A percentile compares a stretch with the other conserved stretches of the same genome.
These are phyloP conservation scores for Amphibolis antarctica DNA, from an alignment of 106 monocot genomes.

Conservation along the genomic window DNA sequence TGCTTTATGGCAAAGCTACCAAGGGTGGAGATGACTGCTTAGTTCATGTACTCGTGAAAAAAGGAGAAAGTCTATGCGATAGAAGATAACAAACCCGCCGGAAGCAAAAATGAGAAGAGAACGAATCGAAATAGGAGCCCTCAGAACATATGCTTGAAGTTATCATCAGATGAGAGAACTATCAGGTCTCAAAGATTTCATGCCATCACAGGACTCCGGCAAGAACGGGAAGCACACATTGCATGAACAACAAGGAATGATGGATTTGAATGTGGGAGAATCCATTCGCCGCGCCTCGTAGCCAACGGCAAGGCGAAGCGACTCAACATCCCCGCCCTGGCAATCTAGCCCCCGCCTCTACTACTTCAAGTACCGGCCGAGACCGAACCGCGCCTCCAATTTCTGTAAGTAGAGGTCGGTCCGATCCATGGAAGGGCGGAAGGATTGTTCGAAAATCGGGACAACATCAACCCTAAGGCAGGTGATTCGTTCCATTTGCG, in stretches of 20 bases:
- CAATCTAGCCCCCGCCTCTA: conserved; percentile 25
- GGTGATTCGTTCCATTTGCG: too few species aligned
- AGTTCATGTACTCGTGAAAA: too few species aligned
- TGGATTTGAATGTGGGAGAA: conserved; percentile 22
- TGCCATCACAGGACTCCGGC: conserved; percentile 40
- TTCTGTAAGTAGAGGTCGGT: neutral
- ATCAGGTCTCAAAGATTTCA: conserved; percentile 76
- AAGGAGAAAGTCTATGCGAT: neutral
- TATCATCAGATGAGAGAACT: conserved; percentile 24
- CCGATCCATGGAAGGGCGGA: neutral
- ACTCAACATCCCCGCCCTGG: conserved; percentile 37
- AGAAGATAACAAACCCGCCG: neutral
- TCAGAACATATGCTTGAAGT: conserved; percentile 41
- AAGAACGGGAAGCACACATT: neutral
- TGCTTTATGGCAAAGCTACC: too few species aligned
- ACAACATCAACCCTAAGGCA: too few species aligned
- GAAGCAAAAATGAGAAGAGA: neutral
- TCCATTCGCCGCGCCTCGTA: conserved; percentile 34
- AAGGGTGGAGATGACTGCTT: too few species aligned
- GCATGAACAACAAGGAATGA: neutral
- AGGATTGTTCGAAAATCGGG: too few species aligned
- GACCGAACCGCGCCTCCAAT: too few species aligned
- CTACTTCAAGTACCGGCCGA: neutral
- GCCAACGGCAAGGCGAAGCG: conserved; percentile 20
- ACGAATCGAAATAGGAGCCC: conserved; percentile 7